These are phyloP conservation scores for Apiospora rasikravindrae DNA, from an alignment of 2,329 filamentous ascomycete genomes.

Conservation along the genomic window DNA sequence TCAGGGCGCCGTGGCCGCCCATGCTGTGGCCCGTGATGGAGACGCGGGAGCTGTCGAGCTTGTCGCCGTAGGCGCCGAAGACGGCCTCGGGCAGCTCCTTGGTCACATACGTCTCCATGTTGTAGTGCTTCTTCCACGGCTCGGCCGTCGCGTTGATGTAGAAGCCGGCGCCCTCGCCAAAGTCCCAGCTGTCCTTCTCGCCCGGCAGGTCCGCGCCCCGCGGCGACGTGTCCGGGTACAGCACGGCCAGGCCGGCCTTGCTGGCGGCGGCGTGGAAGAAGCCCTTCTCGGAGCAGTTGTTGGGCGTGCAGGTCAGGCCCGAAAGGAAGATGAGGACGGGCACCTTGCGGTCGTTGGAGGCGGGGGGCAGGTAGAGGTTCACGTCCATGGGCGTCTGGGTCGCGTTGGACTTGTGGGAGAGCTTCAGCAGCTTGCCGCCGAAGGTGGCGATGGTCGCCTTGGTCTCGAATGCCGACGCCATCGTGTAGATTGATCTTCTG, in stretches of 20 bases:
- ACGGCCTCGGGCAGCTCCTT: conserved; percentile 81
- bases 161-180: conserved; percentile 90
- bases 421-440: conserved; percentile 93
- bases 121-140: conserved; percentile 80
- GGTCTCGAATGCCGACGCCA: conserved; percentile 77
- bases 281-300: conserved; percentile 82
- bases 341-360: conserved; percentile 67
- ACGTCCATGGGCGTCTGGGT: conserved; percentile 90
- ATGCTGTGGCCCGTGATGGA: conserved; percentile 95
- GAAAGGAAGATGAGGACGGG: conserved; percentile 93
- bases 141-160: conserved; percentile 84
- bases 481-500: conserved; percentile 45
- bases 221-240: conserved; percentile 95
- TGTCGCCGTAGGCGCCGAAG: conserved; percentile 69
- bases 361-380: conserved; percentile 87
- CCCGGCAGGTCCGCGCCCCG: conserved; percentile 80
- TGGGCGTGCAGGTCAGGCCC: conserved; percentile 91
- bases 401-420: conserved; percentile 79
- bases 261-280: conserved; percentile 89
- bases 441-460: conserved; percentile 90
- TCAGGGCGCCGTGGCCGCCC: conserved; percentile 95
- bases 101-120: conserved; percentile 95
- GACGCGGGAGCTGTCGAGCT: conserved; percentile 73
- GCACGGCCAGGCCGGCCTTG: conserved; percentile 82
- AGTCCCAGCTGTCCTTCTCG: conserved; percentile 90